phyloP scores from a whole-genome alignment of 2,329 filamentous ascomycete genomes.

The Fusarium drepaniforme region DNA sequence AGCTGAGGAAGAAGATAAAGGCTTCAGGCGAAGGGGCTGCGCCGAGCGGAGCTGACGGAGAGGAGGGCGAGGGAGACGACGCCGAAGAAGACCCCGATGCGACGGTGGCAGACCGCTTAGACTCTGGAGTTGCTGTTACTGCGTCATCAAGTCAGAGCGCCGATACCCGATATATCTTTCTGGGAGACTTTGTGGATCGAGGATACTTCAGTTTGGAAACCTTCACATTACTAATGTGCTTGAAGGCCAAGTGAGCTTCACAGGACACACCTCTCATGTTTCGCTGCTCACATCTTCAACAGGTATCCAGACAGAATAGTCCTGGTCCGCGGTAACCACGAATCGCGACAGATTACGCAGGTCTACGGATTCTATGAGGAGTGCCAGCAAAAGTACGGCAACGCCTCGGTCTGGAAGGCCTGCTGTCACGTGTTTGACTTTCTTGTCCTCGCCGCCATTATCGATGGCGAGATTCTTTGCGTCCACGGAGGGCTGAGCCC shows the following conservation, averaged over 20 bases:
- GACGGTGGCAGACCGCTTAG: constrained; percentile 46
- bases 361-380: constrained; percentile 99
- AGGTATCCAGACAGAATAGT: constrained; percentile 97
- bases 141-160: constrained; percentile 58
- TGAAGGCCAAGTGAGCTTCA: constrained; percentile 76
- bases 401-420: constrained; percentile 99
- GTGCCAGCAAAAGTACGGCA: constrained; percentile 97
- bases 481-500: constrained; percentile 93
- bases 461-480: constrained; percentile 98
- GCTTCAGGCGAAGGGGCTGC: constrained; percentile 47
- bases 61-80: constrained; percentile 60
- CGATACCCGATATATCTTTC: constrained; percentile 69
- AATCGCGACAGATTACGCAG: constrained; percentile 96
- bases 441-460: constrained; percentile 94
- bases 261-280: not conserved
- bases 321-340: constrained; percentile 97
- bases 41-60: constrained; percentile 66
- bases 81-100: constrained; percentile 49
- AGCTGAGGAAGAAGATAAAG: constrained; percentile 86
- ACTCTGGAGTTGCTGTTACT: constrained; percentile 52
- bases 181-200: constrained; percentile 96
- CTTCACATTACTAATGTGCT: constrained; percentile 94
- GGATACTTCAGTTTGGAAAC: constrained; percentile 98
- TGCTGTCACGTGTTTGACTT: constrained; percentile 99
- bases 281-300: constrained; percentile 36